Percentiles rank a stretch among this genome's conserved stretches.
These are phyloP conservation scores for Aphanocladium album DNA, from an alignment of 2,329 filamentous ascomycete species.

Conservation along the genomic window DNA sequence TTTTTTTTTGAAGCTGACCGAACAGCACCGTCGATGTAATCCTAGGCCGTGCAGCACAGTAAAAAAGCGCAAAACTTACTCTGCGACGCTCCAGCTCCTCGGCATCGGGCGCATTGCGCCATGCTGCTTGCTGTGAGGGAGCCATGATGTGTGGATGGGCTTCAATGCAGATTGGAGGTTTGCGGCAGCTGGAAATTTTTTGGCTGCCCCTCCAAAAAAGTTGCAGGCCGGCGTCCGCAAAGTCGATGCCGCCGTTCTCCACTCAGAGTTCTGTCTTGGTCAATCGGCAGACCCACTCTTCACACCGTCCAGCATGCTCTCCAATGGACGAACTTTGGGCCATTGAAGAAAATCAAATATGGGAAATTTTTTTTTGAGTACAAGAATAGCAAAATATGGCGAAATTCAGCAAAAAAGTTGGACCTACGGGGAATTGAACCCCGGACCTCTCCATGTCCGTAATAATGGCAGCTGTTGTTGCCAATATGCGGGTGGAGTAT, in stretches of 20 bases:
- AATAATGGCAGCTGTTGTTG: neutral
- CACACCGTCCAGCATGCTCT: too few relatives aligned
- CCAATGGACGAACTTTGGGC: too few relatives aligned
- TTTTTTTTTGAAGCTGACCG: neutral
- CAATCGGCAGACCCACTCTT: neutral
- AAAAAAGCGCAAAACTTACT: slow-evolving; percentile 33
- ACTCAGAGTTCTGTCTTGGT: neutral
- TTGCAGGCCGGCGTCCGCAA: neutral
- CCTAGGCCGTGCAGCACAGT: neutral
- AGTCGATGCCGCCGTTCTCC: slow-evolving; percentile 13
- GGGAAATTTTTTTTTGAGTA: too few relatives aligned
- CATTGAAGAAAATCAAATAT: too few relatives aligned
- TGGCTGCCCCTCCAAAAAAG: slow-evolving; percentile 28
- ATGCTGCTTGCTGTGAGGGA: slow-evolving; percentile 28
- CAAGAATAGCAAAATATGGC: neutral
- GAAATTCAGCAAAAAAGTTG: neutral
- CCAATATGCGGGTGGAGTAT: slow-evolving; percentile 6
- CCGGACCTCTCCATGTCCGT: slow-evolving; percentile 7
- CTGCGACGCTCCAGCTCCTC: slow-evolving; percentile 59
- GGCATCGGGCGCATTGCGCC: slow-evolving; percentile 37
- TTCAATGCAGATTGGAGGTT: slow-evolving; percentile 2
- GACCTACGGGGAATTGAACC: slow-evolving; percentile 11
- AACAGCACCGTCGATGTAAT: neutral
- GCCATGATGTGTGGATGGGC: slow-evolving; percentile 23
- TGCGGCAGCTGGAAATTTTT: slow-evolving; percentile 22